Base-by-base conservation (phyloP, 371 early-diverging fungal species). In the Mortierella polycephala region DNA sequence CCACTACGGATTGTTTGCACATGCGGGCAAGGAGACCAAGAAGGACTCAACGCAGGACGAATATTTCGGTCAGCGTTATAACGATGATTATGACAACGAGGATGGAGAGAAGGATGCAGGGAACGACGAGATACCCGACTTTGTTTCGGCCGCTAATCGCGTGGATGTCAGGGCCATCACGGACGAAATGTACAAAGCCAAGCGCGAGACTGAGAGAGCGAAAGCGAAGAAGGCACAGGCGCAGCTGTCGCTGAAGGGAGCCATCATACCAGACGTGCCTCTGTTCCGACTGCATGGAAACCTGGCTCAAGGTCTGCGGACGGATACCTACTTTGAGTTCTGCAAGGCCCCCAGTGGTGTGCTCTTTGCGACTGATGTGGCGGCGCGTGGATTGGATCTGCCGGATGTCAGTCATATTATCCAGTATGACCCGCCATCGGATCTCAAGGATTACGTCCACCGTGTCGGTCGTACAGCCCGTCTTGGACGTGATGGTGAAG, bases 381-480 rank as follows among this genome's bases (percentile, higher is more conserved):
- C 98, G 11, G 97, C 99, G 9, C 93, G 99, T 82, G 99, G 99
- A 60, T 85, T 99, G 47, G 99, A 99, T 89, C 83, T 99, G 68
- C 95, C 98, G 21, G 89, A 96, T 71, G 95, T 99, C 30, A 89
- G 93, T 39, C 87, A 88, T 53, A 96, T 99, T 69, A 86, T 99
- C 47, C 99, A 99, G 82, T 99, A 94, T 70, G 99, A 99, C 83
- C 91, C 96, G n/a, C 99, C 99, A 8, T 85, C 92, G 20, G 96
- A 95, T 82, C 80, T 94, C 18, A 89, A 92, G 58, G 96, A 96
- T 61, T 99, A 98, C 83, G 93, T 99, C 44, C 99, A 99, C 85
- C 92, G 99, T 73, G 94, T 94, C 16, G 99, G 99, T 37, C 92
- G 99, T 56, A 99, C 99, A n/a, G 99, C 99, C 41, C 92, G 99